Percentiles rank a stretch among this genome's conserved stretches.
These are phyloP conservation scores for Lycium barbarum DNA, from an alignment of 257 asterid species.

Conservation along the genomic window DNA sequence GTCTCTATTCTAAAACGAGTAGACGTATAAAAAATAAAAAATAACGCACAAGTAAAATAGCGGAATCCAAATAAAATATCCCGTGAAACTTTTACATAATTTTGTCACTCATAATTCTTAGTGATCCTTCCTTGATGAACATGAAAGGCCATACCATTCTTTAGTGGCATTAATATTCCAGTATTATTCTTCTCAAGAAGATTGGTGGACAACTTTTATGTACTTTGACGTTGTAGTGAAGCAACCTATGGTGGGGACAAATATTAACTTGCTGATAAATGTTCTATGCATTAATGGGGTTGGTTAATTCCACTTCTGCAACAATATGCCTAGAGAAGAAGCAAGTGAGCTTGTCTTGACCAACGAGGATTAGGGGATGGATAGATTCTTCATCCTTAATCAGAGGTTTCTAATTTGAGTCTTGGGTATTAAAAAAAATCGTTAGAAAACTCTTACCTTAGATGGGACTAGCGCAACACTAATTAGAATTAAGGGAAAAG, in stretches of 20 bases:
- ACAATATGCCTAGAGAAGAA: not conserved
- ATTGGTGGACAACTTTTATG: not conserved
- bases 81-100: no score
- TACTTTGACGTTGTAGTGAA: not conserved
- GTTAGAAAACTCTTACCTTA: no score
- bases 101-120: not conserved
- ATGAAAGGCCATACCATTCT: not conserved
- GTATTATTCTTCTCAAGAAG: not conserved
- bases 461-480: no score
- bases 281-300: not conserved
- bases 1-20: no score
- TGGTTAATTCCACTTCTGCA: not conserved
- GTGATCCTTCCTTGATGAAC: not conserved
- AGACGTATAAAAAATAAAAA: no score
- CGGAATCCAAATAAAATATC: no score
- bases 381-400: no score
- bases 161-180: not conserved
- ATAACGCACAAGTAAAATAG: no score
- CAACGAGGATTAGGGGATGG: no score
- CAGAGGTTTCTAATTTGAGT: no score
- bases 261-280: not conserved
- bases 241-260: not conserved
- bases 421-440: no score
- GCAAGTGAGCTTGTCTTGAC: not conserved
- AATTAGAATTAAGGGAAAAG: no score